phyloP scores from a whole-genome alignment of 2,329 filamentous ascomycete genomes.

The Scedosporium minutisporum region DNA sequence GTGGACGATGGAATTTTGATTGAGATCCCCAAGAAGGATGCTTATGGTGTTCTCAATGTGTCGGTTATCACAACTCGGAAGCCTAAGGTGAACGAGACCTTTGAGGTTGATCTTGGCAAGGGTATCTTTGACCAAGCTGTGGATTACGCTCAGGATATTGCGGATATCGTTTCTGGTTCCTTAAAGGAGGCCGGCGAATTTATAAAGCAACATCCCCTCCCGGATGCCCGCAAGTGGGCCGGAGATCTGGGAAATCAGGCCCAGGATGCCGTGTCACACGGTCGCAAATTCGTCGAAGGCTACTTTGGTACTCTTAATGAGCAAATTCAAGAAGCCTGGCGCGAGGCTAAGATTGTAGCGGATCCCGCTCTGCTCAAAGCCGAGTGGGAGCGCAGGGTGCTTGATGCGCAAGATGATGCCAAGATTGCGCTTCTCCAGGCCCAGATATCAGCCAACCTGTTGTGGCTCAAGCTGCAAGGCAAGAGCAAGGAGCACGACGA shows the following conservation, averaged over 20 bases:
- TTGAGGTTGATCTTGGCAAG: slow-evolving; percentile 50
- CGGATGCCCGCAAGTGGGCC: neutral
- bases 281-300: neutral
- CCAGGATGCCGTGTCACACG: neutral
- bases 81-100: slow-evolving; percentile 51
- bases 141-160: slow-evolving; percentile 16
- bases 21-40: slow-evolving; percentile 42
- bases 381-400: slow-evolving; percentile 10
- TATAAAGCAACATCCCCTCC: neutral
- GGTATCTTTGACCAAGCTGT: slow-evolving; percentile 33
- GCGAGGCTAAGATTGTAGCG: neutral
- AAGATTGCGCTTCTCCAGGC: slow-evolving; percentile 39
- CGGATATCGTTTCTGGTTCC: neutral
- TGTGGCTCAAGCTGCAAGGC: slow-evolving; percentile 46
- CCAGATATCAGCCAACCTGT: slow-evolving; percentile 45
- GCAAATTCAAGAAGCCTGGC: neutral
- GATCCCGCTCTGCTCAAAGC: slow-evolving; percentile 3
- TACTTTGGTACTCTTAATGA: neutral
- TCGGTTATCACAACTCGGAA: slow-evolving; percentile 48
- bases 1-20: slow-evolving; percentile 42
- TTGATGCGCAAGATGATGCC: slow-evolving; percentile 28
- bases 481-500: slow-evolving; percentile 34
- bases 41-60: slow-evolving; percentile 48
- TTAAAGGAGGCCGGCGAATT: neutral
- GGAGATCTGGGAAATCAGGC: neutral